phyloP scores from a whole-genome alignment of 371 early-diverging fungal genomes.

The Rhizopus delemar region DNA sequence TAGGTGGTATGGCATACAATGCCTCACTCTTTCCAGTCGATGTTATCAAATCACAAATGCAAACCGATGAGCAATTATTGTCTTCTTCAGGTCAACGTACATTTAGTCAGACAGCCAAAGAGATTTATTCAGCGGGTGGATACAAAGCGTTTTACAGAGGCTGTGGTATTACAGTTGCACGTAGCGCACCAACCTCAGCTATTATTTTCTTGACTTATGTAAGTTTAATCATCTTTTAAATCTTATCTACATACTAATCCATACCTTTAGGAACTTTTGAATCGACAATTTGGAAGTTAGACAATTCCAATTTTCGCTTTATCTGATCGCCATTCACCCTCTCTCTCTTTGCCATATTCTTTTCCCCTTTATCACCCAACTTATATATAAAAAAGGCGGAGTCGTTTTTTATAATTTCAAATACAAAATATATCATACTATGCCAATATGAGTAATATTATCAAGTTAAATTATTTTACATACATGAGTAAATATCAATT shows the following conservation, averaged over 20 bases:
- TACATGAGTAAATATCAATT: no score
- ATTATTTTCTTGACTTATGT: conserved; percentile 89
- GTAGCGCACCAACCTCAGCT: conserved; percentile 91
- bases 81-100: conserved; percentile 22
- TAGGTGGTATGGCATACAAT: conserved; percentile 94
- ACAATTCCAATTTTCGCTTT: background rate
- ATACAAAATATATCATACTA: no score
- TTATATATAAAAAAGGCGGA: no score
- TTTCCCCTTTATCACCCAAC: no score
- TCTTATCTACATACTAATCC: background rate
- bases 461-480: no score
- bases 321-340: no score
- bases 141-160: conserved; percentile 90
- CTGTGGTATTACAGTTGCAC: conserved; percentile 87
- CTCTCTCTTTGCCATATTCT: no score
- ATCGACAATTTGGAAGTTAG: conserved; percentile 2
- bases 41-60: conserved; percentile 92
- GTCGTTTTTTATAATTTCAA: no score
- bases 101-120: conserved; percentile 63
- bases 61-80: conserved; percentile 75
- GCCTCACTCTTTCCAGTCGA: conserved; percentile 90
- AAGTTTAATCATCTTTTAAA: conserved; percentile 23
- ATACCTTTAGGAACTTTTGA: background rate
- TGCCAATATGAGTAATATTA: no score
- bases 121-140: conserved; percentile 79